Conservation (phyloP, 148 eudicot species). For the Vaccinium myrtillus region DNA sequence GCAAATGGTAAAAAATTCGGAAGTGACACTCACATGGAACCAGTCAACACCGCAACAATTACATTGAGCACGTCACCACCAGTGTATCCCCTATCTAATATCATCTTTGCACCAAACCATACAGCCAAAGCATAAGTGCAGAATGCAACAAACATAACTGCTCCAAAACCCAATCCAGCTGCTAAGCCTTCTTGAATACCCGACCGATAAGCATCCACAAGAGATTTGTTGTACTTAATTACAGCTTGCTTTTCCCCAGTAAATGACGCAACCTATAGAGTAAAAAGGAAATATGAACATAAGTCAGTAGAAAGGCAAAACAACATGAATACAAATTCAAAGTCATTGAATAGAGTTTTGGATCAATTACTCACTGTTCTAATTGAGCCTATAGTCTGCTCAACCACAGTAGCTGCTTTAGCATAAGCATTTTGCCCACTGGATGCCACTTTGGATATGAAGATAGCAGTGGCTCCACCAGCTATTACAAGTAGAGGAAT, state of each 20-base stretch:
- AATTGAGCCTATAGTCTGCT: constrained; percentile 79
- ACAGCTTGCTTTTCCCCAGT: constrained; percentile 77
- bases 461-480: constrained; percentile 49
- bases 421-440: constrained; percentile 66
- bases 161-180: constrained; percentile 63
- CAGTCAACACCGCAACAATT: constrained; percentile 44
- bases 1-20: not conserved
- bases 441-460: constrained; percentile 54
- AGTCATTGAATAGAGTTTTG: not conserved
- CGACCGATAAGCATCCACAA: constrained; percentile 50
- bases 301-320: not conserved
- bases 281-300: not conserved
- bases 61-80: constrained; percentile 72
- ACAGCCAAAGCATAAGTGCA: constrained; percentile 64
- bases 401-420: constrained; percentile 74
- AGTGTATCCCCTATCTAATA: constrained; percentile 44
- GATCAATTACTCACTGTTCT: constrained; percentile 57
- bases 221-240: constrained; percentile 48
- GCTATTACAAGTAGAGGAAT: constrained; percentile 60
- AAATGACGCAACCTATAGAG: constrained; percentile 69
- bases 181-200: constrained; percentile 66
- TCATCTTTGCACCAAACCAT: constrained; percentile 78
- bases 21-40: constrained; percentile 32
- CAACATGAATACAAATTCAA: not conserved
- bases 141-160: constrained; percentile 39